Percentiles rank a stretch among this genome's conserved stretches.
These are phyloP conservation scores for Selaginella tamariscina DNA, from an alignment of 75 land plant genomes.

Conservation along the genomic window DNA sequence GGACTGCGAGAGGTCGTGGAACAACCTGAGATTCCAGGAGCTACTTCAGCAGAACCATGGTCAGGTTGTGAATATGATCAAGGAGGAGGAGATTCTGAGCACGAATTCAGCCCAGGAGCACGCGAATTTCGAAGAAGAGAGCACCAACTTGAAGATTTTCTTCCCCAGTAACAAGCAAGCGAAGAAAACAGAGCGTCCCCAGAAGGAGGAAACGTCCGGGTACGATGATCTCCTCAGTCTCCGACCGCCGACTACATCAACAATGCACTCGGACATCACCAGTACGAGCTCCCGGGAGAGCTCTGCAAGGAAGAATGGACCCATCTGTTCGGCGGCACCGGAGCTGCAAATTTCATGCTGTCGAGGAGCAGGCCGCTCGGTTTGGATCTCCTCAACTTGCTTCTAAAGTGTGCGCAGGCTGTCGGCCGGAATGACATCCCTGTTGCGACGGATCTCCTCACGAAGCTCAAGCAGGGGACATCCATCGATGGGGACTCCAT, in stretches of 20 bases:
- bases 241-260: not conserved
- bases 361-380: no score
- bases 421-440: conserved; percentile 31
- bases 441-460: conserved; percentile 19
- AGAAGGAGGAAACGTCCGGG: no score
- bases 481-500: conserved; percentile 45
- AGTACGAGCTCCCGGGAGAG: not conserved
- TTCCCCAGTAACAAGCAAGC: not conserved
- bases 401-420: conserved; percentile 35
- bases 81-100: not conserved
- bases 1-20: no score
- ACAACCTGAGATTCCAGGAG: no score
- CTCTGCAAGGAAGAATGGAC: no score
- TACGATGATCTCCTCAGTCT: not conserved
- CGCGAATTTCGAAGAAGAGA: no score
- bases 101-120: not conserved
- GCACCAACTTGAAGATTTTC: not conserved
- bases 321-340: no score
- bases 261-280: conserved; percentile 1
- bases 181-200: not conserved
- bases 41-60: no score
- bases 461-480: conserved; percentile 32
- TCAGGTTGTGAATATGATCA: no score
- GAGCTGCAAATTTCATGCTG: no score
- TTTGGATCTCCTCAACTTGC: conserved; percentile 11